A percentile compares a stretch with the other conserved stretches of the same genome.
phyloP scores from a whole-genome alignment of 2,329 filamentous ascomycete species.

The Diaporthe sp. region DNA sequence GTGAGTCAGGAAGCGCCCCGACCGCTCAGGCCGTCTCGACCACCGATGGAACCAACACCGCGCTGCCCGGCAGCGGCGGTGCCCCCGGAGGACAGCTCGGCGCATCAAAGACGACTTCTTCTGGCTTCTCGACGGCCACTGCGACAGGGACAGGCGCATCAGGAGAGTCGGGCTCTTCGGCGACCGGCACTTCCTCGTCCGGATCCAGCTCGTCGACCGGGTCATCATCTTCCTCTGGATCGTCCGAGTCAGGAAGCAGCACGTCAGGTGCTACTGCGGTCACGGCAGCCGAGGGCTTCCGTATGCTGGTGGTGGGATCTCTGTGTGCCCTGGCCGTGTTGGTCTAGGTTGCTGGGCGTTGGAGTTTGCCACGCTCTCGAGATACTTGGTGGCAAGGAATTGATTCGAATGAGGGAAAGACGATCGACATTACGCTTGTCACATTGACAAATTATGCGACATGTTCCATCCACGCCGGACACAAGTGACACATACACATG shows the following conservation, averaged over 20 bases:
- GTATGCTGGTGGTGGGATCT: neutral
- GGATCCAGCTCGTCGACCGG: conserved; percentile 1
- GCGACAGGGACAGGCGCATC: neutral
- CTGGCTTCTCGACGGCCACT: conserved; percentile 7
- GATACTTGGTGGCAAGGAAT: neutral
- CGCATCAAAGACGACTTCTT: neutral
- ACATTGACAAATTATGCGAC: conserved; percentile 1
- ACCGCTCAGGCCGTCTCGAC: conserved; percentile 24
- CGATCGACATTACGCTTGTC: neutral
- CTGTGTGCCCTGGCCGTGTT: neutral
- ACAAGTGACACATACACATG: neutral
- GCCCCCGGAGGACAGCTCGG: neutral
- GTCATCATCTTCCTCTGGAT: neutral
- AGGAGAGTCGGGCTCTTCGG: conserved; percentile 3
- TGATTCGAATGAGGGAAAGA: neutral
- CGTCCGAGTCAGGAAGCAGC: neutral
- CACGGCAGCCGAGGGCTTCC: neutral
- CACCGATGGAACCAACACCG: neutral
- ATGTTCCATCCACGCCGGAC: neutral
- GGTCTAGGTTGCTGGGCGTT: neutral
- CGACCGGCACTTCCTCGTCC: neutral
- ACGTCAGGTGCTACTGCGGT: neutral
- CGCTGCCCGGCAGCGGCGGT: neutral
- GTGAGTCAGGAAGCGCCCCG: neutral
- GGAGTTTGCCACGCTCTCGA: neutral